Conservation (phyloP, 179 eudicot species). For the Nepenthes alata region DNA sequence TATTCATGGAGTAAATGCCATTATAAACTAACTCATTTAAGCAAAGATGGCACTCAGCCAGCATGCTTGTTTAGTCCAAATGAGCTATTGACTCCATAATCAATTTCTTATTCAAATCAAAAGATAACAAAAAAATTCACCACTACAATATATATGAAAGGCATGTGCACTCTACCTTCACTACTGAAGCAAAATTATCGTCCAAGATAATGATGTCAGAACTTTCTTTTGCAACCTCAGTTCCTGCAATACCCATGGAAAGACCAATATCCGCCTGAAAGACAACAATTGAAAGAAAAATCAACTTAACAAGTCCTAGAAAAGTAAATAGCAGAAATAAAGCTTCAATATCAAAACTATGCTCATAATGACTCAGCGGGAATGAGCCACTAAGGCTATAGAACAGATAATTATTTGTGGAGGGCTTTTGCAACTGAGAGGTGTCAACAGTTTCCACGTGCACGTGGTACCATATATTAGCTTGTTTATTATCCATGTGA, state of each 20-base stretch:
- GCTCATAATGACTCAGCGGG: neutral
- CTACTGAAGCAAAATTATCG: slow-evolving; percentile 89
- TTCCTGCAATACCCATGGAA: slow-evolving; percentile 94
- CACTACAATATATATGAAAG: neutral
- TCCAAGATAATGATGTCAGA: slow-evolving; percentile 93
- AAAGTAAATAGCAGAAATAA: neutral
- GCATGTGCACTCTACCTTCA: slow-evolving; percentile 34
- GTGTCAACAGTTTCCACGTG: too few relatives aligned
- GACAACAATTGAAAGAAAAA: slow-evolving; percentile 5
- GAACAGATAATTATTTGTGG: too few relatives aligned
- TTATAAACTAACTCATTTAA: too few relatives aligned
- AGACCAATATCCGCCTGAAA: slow-evolving; percentile 93
- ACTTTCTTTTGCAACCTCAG: slow-evolving; percentile 97
- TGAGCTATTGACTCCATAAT: too few relatives aligned
- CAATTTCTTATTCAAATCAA: too few relatives aligned
- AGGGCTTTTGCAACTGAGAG: too few relatives aligned
- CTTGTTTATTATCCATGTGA: too few relatives aligned
- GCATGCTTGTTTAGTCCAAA: too few relatives aligned
- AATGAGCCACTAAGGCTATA: neutral
- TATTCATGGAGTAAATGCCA: too few relatives aligned
- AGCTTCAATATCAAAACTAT: neutral
- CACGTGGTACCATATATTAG: too few relatives aligned
- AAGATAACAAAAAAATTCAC: too few relatives aligned
- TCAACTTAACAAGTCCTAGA: slow-evolving; percentile 2
- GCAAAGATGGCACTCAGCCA: too few relatives aligned